Conservation (phyloP, 1,284 basidiomycete species). For the Leccinum colubrinum region DNA sequence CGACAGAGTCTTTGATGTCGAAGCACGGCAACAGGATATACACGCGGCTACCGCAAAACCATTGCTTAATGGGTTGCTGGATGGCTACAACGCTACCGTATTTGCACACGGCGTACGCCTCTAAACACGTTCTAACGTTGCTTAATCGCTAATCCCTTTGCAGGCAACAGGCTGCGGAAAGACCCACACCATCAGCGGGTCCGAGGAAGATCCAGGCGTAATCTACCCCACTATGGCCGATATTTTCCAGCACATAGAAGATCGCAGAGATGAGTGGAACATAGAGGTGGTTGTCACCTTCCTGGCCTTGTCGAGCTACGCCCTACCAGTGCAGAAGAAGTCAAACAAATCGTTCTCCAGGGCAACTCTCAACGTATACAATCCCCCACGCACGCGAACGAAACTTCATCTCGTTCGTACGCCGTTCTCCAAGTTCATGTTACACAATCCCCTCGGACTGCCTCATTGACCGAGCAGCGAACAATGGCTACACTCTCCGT, state of each 20-base stretch:
- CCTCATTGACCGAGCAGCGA: conserved; percentile 73
- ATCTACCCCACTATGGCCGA: conserved; percentile 97
- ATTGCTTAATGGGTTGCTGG: conserved; percentile 77
- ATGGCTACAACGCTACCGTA: conserved; percentile 96
- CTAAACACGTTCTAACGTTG: conserved; percentile 3
- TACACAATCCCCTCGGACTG: conserved; percentile 81
- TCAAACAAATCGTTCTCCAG: conserved; percentile 86
- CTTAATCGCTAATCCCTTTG: conserved; percentile 13
- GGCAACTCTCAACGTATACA: conserved; percentile 82
- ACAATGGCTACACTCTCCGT: conserved; percentile 91
- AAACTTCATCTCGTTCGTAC: conserved; percentile 93
- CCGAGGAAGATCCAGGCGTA: conserved; percentile 82
- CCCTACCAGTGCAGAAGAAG: conserved; percentile 84
- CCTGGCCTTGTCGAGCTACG: conserved; percentile 81
- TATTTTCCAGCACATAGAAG: conserved; percentile 87
- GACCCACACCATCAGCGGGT: conserved; percentile 96
- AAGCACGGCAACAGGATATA: conserved; percentile 71
- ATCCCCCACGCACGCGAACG: conserved; percentile 58
- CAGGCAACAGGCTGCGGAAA: conserved; percentile 98
- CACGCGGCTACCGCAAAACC: conserved; percentile 35
- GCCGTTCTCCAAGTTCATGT: conserved; percentile 95
- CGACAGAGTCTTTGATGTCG: conserved; percentile 84
- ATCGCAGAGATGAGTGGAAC: conserved; percentile 77
- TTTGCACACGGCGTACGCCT: conserved; percentile 93
- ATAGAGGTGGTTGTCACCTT: conserved; percentile 90